Conservation (phyloP, 2,329 filamentous ascomycete genomes). For the Xylariaceae sp. region DNA sequence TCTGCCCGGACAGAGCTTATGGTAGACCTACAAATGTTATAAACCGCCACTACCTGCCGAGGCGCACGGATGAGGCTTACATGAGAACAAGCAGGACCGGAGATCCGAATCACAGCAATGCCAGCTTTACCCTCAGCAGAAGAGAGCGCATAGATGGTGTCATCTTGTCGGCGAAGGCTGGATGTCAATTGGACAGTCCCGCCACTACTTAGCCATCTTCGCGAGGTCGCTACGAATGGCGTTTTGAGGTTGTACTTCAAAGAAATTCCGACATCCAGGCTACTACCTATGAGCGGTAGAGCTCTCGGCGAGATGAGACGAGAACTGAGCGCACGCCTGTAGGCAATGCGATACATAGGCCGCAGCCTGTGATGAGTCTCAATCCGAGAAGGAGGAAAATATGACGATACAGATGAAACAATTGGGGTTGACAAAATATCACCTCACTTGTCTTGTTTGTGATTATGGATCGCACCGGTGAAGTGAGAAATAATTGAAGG, state of each 20-base stretch:
- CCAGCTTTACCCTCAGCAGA: slow-evolving; percentile 81
- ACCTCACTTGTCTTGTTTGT: no score
- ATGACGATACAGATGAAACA: no score
- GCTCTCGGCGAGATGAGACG: slow-evolving; percentile 10
- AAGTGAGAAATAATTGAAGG: no score
- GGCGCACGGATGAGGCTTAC: slow-evolving; percentile 8
- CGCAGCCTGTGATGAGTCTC: no score
- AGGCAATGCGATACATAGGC: slow-evolving; percentile 23
- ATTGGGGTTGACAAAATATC: no score
- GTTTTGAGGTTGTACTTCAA: no score
- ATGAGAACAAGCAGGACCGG: slow-evolving; percentile 66
- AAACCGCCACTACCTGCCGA: no score
- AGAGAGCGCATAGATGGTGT: slow-evolving; percentile 89
- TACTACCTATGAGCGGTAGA: not conserved
- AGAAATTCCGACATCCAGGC: no score
- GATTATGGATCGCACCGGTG: no score
- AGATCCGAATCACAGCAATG: slow-evolving; percentile 85
- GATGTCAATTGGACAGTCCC: slow-evolving; percentile 1
- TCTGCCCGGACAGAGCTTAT: slow-evolving; percentile 44
- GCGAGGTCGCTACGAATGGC: not conserved
- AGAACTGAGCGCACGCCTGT: slow-evolving; percentile 16
- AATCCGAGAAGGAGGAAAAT: no score
- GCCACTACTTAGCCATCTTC: slow-evolving; percentile 4
- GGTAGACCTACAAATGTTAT: slow-evolving; percentile 40
- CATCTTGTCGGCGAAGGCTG: slow-evolving; percentile 24